These are phyloP conservation scores for Colletotrichum salicis DNA, from an alignment of 2,329 filamentous ascomycete genomes.

Conservation along the genomic window DNA sequence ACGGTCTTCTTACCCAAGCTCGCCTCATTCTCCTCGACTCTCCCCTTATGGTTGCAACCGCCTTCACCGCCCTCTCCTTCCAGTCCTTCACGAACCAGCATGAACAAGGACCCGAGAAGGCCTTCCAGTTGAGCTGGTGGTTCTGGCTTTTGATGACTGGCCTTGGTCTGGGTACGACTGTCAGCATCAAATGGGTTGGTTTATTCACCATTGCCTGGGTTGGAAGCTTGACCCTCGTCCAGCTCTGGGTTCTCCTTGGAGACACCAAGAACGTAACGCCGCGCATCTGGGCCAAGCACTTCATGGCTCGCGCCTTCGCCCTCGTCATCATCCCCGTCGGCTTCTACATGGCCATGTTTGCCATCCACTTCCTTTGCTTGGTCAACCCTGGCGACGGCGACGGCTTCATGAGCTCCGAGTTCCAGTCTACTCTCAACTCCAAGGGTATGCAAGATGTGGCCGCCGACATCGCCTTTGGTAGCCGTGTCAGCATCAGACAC, in stretches of 20 bases:
- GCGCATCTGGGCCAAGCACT: constrained; percentile 91
- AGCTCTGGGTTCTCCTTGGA: constrained; percentile 94
- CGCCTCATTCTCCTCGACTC: constrained; percentile 96
- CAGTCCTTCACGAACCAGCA: constrained; percentile 96
- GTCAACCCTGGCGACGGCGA: constrained; percentile 96
- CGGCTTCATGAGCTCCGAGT: constrained; percentile 99
- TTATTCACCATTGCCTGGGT: constrained; percentile 99
- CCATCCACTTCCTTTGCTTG: constrained; percentile 93
- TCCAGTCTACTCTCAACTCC: constrained; percentile 95
- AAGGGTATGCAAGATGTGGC: constrained; percentile 97
- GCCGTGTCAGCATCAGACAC: constrained; percentile 86
- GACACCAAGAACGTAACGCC: constrained; percentile 87
- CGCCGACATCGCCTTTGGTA: constrained; percentile 90
- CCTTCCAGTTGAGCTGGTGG: constrained; percentile 94
- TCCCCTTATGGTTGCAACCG: constrained; percentile 91
- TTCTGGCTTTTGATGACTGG: constrained; percentile 94
- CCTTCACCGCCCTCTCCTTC: constrained; percentile 89
- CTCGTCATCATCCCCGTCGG: constrained; percentile 87
- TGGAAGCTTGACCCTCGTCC: constrained; percentile 86
- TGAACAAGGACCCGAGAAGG: constrained; percentile 87
- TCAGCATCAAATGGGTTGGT: constrained; percentile 98
- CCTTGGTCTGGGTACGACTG: constrained; percentile 86
- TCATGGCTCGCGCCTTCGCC: constrained; percentile 90
- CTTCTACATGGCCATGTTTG: constrained; percentile 98
- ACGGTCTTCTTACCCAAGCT: constrained; percentile 93